These are phyloP conservation scores for Aristolochia fimbriata DNA, from an alignment of 164 flowering plant genomes.

Conservation along the genomic window DNA sequence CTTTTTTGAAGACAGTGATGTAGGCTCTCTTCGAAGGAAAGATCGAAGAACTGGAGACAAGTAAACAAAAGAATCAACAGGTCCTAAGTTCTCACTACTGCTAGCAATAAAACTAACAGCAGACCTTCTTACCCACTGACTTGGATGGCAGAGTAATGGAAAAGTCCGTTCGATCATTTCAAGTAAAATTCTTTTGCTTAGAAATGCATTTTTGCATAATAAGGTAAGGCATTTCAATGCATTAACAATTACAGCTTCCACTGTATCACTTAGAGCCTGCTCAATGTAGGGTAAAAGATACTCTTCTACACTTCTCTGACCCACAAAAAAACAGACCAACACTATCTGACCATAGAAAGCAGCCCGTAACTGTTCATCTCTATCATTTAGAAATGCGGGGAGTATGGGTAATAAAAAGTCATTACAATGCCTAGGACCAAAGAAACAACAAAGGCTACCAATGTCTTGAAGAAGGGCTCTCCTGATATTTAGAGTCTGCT, in stretches of 20 bases:
- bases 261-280: constrained; percentile 81
- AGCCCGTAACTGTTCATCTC: constrained; percentile 85
- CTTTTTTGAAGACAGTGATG: constrained; percentile 74
- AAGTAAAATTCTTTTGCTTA: constrained; percentile 73
- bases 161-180: constrained; percentile 85
- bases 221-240: constrained; percentile 82
- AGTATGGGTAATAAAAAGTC: constrained; percentile 87
- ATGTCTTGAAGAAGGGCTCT: constrained; percentile 87
- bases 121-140: constrained; percentile 90
- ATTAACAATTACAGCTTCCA: constrained; percentile 84
- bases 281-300: constrained; percentile 96
- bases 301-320: constrained; percentile 95
- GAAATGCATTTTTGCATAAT: constrained; percentile 64
- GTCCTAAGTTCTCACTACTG: constrained; percentile 76
- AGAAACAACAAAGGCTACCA: constrained; percentile 80
- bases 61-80: constrained; percentile 88
- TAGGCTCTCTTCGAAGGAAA: constrained; percentile 79
- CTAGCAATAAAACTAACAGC: constrained; percentile 74
- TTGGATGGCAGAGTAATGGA: constrained; percentile 78
- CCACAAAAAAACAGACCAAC: constrained; percentile 93
- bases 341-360: constrained; percentile 79
- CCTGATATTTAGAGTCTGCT: constrained; percentile 90
- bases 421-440: constrained; percentile 91
- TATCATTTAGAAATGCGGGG: constrained; percentile 93
- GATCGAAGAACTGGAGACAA: constrained; percentile 80